Base-by-base conservation (phyloP, 2,329 filamentous ascomycete genomes). In the Alternaria triticimaculans region DNA sequence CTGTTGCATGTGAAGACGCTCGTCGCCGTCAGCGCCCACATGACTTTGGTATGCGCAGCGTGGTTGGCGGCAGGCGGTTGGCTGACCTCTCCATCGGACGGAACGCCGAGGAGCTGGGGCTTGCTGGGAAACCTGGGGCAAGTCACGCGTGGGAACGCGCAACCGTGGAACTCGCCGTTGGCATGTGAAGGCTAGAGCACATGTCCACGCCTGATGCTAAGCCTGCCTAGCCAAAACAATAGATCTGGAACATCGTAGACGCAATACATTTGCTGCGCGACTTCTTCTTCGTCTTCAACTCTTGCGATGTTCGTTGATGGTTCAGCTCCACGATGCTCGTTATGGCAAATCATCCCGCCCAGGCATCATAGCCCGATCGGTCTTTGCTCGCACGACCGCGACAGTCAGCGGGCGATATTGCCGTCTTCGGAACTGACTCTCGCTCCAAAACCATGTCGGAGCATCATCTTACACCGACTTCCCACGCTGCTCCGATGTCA, bases 281-380 rank as follows among this genome's bases (percentile, higher is more conserved):
- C 11, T 48, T 18, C 12, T 48, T 18, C 12, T 23, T 23, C 11
- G 41, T 28, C n/a, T 26, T 45, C 33, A 37, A 25, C 14, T 12
- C n/a, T 41, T 26, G 21, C 44, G 9, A 43, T 8, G 49, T 53
- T 53, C 4, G 20, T 58, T 51, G n/a, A 53, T 55, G 20, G 33
- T 20, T 14, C n/a, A 41, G 28, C 26, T 55, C 56, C 41, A 30
- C 45, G 14, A 33, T 63, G 64, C 72, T 56, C 46, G 20, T 51
- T 65, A 54, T 67, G 72, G 71, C 60, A 73, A 71, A 50, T 66
- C 51, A 37, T 60, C 53, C 69, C 72, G 72, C 63, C 50, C 41
- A 54, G 53, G 50, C 50, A 44, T 65, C 74, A 72, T 59, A 69
- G 49, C 60, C 73, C 72, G 72, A 58, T 66, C 74, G 72, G 74